phyloP scores from a whole-genome alignment of 2,329 filamentous ascomycete species.

The Apiospora arundinis region DNA sequence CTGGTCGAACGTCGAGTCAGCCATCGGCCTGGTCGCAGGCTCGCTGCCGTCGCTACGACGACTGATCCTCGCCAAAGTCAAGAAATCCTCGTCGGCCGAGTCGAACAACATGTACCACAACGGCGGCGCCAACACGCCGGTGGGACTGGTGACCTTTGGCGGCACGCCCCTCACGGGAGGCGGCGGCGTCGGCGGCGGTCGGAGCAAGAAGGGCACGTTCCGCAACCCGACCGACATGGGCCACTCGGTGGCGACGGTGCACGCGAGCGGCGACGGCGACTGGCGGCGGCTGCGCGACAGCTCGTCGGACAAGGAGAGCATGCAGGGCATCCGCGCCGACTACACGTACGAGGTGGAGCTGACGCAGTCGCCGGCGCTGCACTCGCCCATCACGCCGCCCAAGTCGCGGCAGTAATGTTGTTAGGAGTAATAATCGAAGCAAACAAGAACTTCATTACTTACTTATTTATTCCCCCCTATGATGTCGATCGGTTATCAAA shows the following conservation, averaged over 20 bases:
- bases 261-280: constrained; percentile 20
- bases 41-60: constrained; percentile 29
- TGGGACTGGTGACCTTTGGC: constrained; percentile 13
- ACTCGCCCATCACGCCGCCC: neutral
- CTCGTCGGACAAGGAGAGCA: constrained; percentile 18
- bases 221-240: constrained; percentile 22
- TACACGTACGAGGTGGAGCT: constrained; percentile 27
- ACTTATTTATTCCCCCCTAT: no score
- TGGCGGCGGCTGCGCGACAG: constrained; percentile 19
- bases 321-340: constrained; percentile 25
- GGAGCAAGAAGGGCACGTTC: constrained; percentile 19
- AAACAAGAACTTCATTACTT: no score
- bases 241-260: constrained; percentile 13
- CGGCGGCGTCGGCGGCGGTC: constrained; percentile 7
- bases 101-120: neutral
- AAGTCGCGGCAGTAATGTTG: neutral
- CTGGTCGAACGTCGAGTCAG: constrained; percentile 33
- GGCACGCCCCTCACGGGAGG: constrained; percentile 10
- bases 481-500: no score
- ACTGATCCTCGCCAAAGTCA: constrained; percentile 25
- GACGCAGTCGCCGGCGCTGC: constrained; percentile 19
- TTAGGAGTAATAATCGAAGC: no score
- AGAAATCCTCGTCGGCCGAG: neutral
- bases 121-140: neutral
- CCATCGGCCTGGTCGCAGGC: constrained; percentile 28